A percentile compares a stretch with the other conserved stretches of the same genome.
These are phyloP conservation scores for Umbelopsis sp. DNA, from an alignment of 371 early-diverging fungal species.

Conservation along the genomic window DNA sequence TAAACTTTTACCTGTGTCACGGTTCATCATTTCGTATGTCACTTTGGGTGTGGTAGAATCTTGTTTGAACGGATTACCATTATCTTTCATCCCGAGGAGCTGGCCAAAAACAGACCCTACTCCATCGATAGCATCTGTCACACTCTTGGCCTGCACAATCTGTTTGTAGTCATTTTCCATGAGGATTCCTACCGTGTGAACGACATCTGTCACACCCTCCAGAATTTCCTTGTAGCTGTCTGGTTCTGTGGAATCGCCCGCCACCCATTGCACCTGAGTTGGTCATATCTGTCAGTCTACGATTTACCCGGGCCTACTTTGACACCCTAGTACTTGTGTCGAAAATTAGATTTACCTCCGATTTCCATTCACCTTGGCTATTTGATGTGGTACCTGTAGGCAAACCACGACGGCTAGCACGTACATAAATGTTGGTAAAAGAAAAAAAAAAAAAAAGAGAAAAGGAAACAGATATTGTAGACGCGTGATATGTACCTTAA, in stretches of 20 bases:
- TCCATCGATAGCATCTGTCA: constrained; percentile 42
- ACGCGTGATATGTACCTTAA: constrained; percentile 53
- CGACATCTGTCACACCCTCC: constrained; percentile 65
- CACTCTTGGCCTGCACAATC: constrained; percentile 50
- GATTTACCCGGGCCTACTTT: background rate
- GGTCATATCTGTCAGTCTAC: background rate
- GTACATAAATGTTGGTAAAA: background rate
- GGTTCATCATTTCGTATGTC: constrained; percentile 70
- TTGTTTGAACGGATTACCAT: constrained; percentile 48
- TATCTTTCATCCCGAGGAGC: constrained; percentile 38
- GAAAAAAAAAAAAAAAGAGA: too few relatives aligned
- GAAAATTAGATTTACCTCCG: constrained; percentile 21
- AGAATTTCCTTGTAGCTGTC: constrained; percentile 57
- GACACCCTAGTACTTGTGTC: too few relatives aligned
- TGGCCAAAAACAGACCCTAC: constrained; percentile 28
- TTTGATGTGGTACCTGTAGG: constrained; percentile 40
- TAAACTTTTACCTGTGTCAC: constrained; percentile 66
- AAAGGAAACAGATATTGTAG: too few relatives aligned
- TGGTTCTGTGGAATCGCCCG: constrained; percentile 70
- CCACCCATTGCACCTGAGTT: constrained; percentile 60
- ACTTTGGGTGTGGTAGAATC: constrained; percentile 21
- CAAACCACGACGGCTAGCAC: constrained; percentile 55
- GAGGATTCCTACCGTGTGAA: constrained; percentile 75
- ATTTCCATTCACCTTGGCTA: constrained; percentile 50
- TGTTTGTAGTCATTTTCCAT: constrained; percentile 73